These are phyloP conservation scores for Salvia hispanica DNA, from an alignment of 257 asterid genomes.

Conservation along the genomic window DNA sequence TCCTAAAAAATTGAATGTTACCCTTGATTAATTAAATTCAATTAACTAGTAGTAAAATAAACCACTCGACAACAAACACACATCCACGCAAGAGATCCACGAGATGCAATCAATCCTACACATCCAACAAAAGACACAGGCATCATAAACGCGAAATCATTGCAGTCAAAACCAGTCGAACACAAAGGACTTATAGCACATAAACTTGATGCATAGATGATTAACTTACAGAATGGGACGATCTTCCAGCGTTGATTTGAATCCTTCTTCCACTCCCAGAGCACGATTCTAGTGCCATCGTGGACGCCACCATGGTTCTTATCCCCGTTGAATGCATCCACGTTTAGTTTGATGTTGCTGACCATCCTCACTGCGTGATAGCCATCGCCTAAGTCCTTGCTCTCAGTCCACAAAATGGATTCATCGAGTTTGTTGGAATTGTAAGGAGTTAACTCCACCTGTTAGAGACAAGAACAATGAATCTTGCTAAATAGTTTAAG, in stretches of 20 bases:
- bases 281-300: slow-evolving; percentile 76
- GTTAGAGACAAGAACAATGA: neutral
- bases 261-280: slow-evolving; percentile 98
- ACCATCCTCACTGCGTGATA: slow-evolving; percentile 81
- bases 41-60: too few relatives aligned
- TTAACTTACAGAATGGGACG: slow-evolving; percentile 69
- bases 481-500: neutral
- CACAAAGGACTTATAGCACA: neutral
- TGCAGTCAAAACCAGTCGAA: neutral
- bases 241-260: slow-evolving; percentile 92
- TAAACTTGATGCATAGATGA: neutral
- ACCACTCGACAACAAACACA: neutral
- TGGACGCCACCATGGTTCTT: slow-evolving; percentile 81
- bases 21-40: too few relatives aligned
- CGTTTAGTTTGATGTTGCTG: slow-evolving; percentile 68
- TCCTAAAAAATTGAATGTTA: too few relatives aligned
- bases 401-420: slow-evolving; percentile 85
- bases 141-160: neutral
- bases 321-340: slow-evolving; percentile 87
- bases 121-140: neutral
- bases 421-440: slow-evolving; percentile 71
- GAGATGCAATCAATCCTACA: neutral
- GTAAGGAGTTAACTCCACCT: slow-evolving; percentile 68
- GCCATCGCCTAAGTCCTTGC: slow-evolving; percentile 79
- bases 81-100: neutral